Conservation (phyloP, 75 land plant species). For the Pinus tabuliformis region DNA sequence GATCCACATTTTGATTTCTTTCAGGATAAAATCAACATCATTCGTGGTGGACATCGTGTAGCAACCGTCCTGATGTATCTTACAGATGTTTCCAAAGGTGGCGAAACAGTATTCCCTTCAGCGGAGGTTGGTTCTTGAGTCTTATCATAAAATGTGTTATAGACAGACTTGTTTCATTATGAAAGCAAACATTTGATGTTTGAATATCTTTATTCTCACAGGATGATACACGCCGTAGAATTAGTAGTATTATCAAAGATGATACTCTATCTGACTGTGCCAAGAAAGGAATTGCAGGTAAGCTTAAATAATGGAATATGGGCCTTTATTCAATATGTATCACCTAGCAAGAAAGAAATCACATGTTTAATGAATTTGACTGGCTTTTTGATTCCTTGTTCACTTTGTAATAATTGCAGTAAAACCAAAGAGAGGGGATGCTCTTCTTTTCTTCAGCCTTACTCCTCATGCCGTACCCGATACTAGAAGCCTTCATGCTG, state of each 20-base stretch:
- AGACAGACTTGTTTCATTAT: not conserved
- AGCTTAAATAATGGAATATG: not conserved
- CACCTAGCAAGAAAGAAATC: not conserved
- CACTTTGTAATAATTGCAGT: slow-evolving; percentile 25
- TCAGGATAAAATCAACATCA: slow-evolving; percentile 68
- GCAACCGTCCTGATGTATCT: slow-evolving; percentile 91
- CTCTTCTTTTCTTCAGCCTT: slow-evolving; percentile 84
- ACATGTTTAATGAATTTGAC: not conserved
- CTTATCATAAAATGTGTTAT: not conserved
- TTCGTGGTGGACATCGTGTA: slow-evolving; percentile 74
- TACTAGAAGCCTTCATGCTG: slow-evolving; percentile 64
- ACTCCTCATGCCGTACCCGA: slow-evolving; percentile 65
- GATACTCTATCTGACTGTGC: slow-evolving; percentile 77
- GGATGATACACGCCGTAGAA: slow-evolving; percentile 26
- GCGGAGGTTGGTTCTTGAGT: slow-evolving; percentile 53
- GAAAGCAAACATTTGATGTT: not conserved
- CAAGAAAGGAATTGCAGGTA: slow-evolving; percentile 77
- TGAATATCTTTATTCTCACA: not conserved
- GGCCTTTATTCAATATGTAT: not conserved
- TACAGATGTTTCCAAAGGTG: slow-evolving; percentile 66
- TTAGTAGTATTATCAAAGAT: slow-evolving; percentile 17
- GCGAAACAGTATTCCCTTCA: slow-evolving; percentile 80
- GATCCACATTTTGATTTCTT: slow-evolving; percentile 87
- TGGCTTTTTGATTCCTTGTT: not conserved
- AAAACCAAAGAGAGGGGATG: slow-evolving; percentile 82